These are phyloP conservation scores for Spergularia marina DNA, from an alignment of 148 eudicot species.

Conservation along the genomic window DNA sequence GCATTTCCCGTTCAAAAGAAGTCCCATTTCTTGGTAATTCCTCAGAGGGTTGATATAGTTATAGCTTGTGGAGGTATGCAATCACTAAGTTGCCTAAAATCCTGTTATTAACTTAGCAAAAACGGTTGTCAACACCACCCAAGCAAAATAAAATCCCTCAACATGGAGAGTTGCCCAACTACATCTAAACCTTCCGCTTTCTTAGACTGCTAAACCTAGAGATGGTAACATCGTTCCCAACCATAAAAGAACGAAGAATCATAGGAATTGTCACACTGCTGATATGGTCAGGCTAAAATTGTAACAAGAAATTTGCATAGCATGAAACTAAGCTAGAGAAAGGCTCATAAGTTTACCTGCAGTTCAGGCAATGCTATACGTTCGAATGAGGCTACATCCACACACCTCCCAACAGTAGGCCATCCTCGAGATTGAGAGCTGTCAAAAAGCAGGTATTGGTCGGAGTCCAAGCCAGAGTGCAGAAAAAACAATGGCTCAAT, in stretches of 20 bases:
- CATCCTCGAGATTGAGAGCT: constrained; percentile 70
- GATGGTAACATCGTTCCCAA: neutral
- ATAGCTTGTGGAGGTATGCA: too few species aligned
- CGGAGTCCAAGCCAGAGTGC: neutral
- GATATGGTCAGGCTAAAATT: neutral
- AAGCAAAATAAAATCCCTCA: too few species aligned
- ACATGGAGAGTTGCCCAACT: too few species aligned
- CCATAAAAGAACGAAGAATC: neutral
- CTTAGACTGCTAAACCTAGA: neutral
- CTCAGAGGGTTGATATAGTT: too few species aligned
- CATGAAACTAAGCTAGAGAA: neutral
- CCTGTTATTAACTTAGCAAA: too few species aligned
- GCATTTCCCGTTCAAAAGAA: too few species aligned
- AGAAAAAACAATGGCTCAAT: neutral
- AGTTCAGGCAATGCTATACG: constrained; percentile 77
- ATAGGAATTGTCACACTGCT: too few species aligned
- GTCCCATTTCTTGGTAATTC: too few species aligned
- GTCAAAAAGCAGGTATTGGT: constrained; percentile 23
- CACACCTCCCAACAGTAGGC: constrained; percentile 89
- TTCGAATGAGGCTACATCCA: constrained; percentile 85
- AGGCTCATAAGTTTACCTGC: constrained; percentile 48
- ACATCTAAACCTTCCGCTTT: too few species aligned
- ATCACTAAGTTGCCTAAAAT: too few species aligned
- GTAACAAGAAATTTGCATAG: neutral
- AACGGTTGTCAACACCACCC: too few species aligned